Base-by-base conservation (phyloP, 2,329 filamentous ascomycete genomes). In the Pyrenochaeta sp. region DNA sequence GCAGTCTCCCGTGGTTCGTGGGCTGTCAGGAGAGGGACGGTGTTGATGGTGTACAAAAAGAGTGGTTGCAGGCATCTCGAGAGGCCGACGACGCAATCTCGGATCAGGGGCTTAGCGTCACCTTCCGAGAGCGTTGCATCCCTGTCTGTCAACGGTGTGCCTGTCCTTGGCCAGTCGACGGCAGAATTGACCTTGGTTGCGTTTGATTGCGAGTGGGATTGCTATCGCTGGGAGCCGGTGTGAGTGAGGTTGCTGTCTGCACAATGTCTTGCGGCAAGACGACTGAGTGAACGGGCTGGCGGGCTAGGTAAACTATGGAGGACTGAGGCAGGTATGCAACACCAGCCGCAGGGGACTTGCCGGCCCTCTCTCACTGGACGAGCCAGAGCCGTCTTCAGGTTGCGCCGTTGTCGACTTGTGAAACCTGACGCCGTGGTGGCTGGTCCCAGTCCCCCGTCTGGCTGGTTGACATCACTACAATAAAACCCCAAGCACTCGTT, bases 341-440 rank as follows among this genome's bases (percentile, higher is more conserved):
- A 36, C 46, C 32, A 44, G 32, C 40, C 30, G 31, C 42, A 37
- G 44, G 51, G 44, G 31, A 35, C 13, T n/a, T 31, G 35, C 47
- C 43, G 27, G 41, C 37, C 44, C 28, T 41, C 44, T 53, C 48
- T 14, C 43, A 43, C 22, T 43, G 29, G 19, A 10, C 35, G 29
- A 41, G 43, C 51, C 37, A 36, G n/a, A n/a, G 41, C 57, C 60
- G 52, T 57, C 48, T 57, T 44, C 41, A 53, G 51, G 48, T 32
- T 37, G 44, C 58, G 58, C 42, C 14, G 8, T 6, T n/a, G n/a
- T n/a, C n/a, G n/a, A n/a, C n/a, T n/a, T 11, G 31, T 34, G 31
- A 63, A 61, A 63, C 58, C 53, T 23, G 46, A 57, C 30, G 58
- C 53, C 45, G 55, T 55, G 58, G 60, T 59, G 60, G 60, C 58